Evolutionary conservation across 257 asterid genomes (phyloP).

Genomic region (Solanum appendiculatum): DNA sequence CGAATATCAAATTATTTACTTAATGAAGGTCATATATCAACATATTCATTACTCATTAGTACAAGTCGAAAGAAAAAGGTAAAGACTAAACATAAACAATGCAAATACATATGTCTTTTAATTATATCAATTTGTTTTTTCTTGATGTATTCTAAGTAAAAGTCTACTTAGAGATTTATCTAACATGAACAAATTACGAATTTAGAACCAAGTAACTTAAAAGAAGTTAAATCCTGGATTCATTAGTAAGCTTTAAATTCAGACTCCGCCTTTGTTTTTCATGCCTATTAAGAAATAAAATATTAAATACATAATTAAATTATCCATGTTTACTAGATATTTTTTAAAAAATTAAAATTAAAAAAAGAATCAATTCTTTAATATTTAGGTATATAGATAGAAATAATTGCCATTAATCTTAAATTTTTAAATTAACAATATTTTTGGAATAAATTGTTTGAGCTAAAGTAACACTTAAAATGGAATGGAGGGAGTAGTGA

Average conservation of each 20-base stretch:
- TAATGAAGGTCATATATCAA: too few species aligned
- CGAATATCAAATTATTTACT: too few species aligned
- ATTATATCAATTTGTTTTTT: too few species aligned
- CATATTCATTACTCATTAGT: too few species aligned
- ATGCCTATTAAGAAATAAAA: not conserved
- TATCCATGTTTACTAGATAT: not conserved
- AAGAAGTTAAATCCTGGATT: not conserved
- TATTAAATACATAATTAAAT: not conserved
- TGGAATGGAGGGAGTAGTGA: not conserved
- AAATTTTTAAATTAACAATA: not conserved
- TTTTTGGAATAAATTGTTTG: not conserved
- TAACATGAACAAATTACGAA: not conserved
- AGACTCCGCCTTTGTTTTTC: accelerated
- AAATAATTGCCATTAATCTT: not conserved
- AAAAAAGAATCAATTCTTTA: not conserved
- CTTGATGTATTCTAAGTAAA: too few species aligned
- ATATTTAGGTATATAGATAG: not conserved
- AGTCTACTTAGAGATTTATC: not conserved
- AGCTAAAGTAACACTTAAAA: too few species aligned
- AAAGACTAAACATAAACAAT: too few species aligned
- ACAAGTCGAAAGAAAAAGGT: too few species aligned
- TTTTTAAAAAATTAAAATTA: not conserved
- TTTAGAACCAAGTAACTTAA: not conserved
- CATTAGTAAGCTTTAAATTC: not conserved
- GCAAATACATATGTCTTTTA: too few species aligned